Conservation (phyloP, 2,329 filamentous ascomycete genomes). For the Sphaerulina musiva region DNA sequence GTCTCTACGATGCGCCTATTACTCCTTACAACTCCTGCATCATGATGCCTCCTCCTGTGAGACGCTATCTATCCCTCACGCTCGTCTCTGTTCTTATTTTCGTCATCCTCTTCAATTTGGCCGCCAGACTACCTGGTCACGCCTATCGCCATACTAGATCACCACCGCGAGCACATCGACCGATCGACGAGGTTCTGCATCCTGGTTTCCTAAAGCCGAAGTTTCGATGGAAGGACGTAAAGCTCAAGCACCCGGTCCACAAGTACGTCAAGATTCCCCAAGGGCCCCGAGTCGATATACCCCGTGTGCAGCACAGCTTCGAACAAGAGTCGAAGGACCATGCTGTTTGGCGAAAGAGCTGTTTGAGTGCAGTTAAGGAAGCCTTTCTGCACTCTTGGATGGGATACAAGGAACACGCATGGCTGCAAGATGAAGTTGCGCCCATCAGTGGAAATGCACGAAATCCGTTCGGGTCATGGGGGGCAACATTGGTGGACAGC, state of each 20-base stretch:
- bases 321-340: slow-evolving; percentile 54
- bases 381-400: slow-evolving; percentile 75
- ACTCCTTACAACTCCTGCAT: slow-evolving; percentile 3
- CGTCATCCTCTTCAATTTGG: slow-evolving; percentile 16
- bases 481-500: slow-evolving; percentile 76
- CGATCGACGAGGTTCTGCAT: slow-evolving; percentile 21
- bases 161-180: background rate
- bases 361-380: slow-evolving; percentile 60
- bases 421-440: slow-evolving; percentile 76
- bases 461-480: slow-evolving; percentile 87
- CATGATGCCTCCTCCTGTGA: slow-evolving; percentile 26
- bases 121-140: background rate
- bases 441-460: slow-evolving; percentile 47
- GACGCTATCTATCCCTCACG: slow-evolving; percentile 24
- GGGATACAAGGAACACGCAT: slow-evolving; percentile 73
- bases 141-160: background rate
- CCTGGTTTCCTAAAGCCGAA: slow-evolving; percentile 24
- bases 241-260: slow-evolving; percentile 55
- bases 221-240: slow-evolving; percentile 31
- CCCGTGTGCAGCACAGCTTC: slow-evolving; percentile 69
- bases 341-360: slow-evolving; percentile 56
- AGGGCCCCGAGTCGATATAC: slow-evolving; percentile 61
- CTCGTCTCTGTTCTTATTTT: slow-evolving; percentile 21
- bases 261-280: slow-evolving; percentile 68
- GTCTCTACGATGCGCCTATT: background rate